Percentiles rank a stretch among this genome's conserved stretches.
Conservation (phyloP, 768 basidiomycete species). For the Floccularia luteovirens region DNA sequence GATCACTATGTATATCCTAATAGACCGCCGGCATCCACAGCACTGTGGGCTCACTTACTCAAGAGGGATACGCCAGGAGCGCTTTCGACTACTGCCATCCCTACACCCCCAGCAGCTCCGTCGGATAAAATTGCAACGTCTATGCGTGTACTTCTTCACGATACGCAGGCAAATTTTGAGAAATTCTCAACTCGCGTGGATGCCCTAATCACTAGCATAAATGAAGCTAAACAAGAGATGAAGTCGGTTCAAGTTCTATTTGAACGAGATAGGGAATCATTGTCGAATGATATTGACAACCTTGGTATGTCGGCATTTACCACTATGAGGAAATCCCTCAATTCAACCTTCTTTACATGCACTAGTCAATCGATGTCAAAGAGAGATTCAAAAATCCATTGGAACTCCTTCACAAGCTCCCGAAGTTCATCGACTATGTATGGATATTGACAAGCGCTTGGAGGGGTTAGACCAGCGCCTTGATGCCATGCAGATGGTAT, state of each 20-base stretch:
- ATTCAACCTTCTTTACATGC: not conserved
- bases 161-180: constrained; percentile 67
- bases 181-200: constrained; percentile 53
- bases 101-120: constrained; percentile 35
- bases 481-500: constrained; percentile 47
- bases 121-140: constrained; percentile 63
- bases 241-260: constrained; percentile 47
- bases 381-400: constrained; percentile 48
- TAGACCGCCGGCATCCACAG: constrained; percentile 20
- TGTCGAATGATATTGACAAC: constrained; percentile 47
- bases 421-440: constrained; percentile 28
- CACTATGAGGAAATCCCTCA: not conserved
- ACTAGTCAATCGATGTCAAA: constrained; percentile 60
- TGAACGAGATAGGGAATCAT: constrained; percentile 48
- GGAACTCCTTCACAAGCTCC: constrained; percentile 48
- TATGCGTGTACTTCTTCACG: constrained; percentile 64
- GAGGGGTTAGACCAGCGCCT: constrained; percentile 45
- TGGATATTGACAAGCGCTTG: constrained; percentile 32
- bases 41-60: constrained; percentile 54
- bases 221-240: constrained; percentile 47
- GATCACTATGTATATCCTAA: too few species aligned
- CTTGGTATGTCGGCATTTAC: constrained; percentile 32
- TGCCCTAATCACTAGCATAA: constrained; percentile 39
- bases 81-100: constrained; percentile 7
- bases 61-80: constrained; percentile 28